These are phyloP conservation scores for Aspergillus chevalieri DNA, from an alignment of 2,329 filamentous ascomycete genomes.

Conservation along the genomic window DNA sequence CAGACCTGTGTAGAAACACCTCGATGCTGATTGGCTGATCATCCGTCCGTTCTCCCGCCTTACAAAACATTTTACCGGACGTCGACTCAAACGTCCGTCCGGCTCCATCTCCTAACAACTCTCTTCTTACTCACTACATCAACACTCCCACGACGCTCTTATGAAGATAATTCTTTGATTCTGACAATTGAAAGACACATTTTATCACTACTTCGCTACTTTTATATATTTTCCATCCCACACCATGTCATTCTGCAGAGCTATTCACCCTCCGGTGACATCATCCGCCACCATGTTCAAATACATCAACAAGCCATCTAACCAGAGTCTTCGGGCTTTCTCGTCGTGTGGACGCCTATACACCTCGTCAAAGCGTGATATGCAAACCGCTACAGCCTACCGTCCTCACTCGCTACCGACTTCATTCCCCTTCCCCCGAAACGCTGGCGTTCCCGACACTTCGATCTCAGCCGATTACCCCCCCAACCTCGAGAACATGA, in stretches of 20 bases:
- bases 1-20: conserved; percentile 32
- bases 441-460: conserved; percentile 53
- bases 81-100: conserved; percentile 10
- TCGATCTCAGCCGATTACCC: conserved; percentile 53
- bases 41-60: conserved; percentile 14
- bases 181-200: not conserved
- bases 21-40: conserved; percentile 33
- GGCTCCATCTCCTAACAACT: conserved; percentile 1
- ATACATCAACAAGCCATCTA: conserved; percentile 32
- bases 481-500: conserved; percentile 43
- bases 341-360: conserved; percentile 39
- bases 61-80: conserved; percentile 14
- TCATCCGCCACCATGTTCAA: conserved; percentile 41
- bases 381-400: conserved; percentile 62
- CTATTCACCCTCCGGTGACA: conserved; percentile 38
- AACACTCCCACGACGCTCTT: not conserved
- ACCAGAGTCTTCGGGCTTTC: conserved; percentile 41
- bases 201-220: not conserved
- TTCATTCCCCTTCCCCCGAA: conserved; percentile 53
- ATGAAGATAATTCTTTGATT: not conserved
- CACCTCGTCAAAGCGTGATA: conserved; percentile 52
- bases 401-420: conserved; percentile 54
- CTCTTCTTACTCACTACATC: not conserved
- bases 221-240: conserved; percentile 1
- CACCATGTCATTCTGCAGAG: conserved; percentile 37